Conservation (phyloP, 768 basidiomycete genomes). For the Exsudoporus frostii region DNA sequence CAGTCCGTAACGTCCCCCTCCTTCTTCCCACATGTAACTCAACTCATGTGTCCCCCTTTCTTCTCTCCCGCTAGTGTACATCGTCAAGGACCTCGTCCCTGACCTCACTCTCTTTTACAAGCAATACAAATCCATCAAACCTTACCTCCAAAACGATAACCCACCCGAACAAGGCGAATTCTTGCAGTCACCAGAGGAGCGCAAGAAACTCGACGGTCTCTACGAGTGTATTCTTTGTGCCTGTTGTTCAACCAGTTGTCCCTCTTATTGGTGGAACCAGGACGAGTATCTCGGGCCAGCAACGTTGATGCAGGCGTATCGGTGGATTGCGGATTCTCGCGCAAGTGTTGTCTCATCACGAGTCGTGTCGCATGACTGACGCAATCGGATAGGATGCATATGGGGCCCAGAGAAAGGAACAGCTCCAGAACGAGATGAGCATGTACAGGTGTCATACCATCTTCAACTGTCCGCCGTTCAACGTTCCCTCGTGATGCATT, state of each 20-base stretch:
- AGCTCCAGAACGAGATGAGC: slow-evolving; percentile 93
- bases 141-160: slow-evolving; percentile 92
- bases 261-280: slow-evolving; percentile 99
- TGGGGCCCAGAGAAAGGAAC: slow-evolving; percentile 79
- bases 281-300: slow-evolving; percentile 98
- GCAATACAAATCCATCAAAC: slow-evolving; percentile 99
- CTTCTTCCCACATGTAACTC: neutral
- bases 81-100: slow-evolving; percentile 97
- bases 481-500: neutral
- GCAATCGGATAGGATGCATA: slow-evolving; percentile 58
- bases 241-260: slow-evolving; percentile 97
- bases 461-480: slow-evolving; percentile 73
- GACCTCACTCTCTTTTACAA: slow-evolving; percentile 94
- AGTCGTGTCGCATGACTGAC: neutral
- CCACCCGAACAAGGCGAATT: slow-evolving; percentile 82
- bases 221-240: slow-evolving; percentile 98
- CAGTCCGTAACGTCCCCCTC: slow-evolving; percentile 53
- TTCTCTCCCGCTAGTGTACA: slow-evolving; percentile 68
- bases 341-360: slow-evolving; percentile 40
- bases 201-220: slow-evolving; percentile 93
- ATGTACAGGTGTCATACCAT: slow-evolving; percentile 98
- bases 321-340: slow-evolving; percentile 97
- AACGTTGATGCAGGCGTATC: slow-evolving; percentile 93
- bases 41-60: neutral
- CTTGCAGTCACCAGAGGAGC: slow-evolving; percentile 87